Evolutionary conservation across 768 basidiomycete species (phyloP).

Genomic region (Naematelia encephala): DNA sequence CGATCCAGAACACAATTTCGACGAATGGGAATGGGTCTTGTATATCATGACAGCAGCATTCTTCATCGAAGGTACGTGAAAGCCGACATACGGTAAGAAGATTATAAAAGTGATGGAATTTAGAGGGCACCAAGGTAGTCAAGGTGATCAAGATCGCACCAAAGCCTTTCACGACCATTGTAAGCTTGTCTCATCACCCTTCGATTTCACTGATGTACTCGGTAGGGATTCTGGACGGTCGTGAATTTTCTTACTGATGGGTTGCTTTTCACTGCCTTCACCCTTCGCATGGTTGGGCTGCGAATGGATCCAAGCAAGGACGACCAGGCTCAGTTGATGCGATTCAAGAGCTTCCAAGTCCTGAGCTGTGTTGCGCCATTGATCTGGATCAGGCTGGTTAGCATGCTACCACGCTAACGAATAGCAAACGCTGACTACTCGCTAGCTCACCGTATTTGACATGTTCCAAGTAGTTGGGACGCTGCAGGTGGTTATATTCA

Average conservation of each 20-base stretch:
- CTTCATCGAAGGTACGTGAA: constrained; percentile 68
- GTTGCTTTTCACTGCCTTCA: constrained; percentile 70
- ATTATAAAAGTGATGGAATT: constrained; percentile 5
- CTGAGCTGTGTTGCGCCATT: constrained; percentile 83
- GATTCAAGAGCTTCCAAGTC: constrained; percentile 75
- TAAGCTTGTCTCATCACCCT: constrained; percentile 53
- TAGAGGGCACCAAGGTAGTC: constrained; percentile 53
- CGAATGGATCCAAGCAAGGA: constrained; percentile 48
- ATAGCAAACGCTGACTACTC: background rate
- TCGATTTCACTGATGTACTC: constrained; percentile 40
- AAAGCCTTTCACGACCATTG: constrained; percentile 57
- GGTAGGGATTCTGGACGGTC: constrained; percentile 38
- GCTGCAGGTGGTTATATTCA: constrained; percentile 86
- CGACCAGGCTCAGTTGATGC: constrained; percentile 48
- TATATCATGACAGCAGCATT: constrained; percentile 78
- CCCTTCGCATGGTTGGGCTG: constrained; percentile 64
- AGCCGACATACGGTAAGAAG: background rate
- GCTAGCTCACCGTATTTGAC: constrained; percentile 48
- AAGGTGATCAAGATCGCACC: constrained; percentile 71
- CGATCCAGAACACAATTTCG: constrained; percentile 61
- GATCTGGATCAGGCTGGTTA: constrained; percentile 61
- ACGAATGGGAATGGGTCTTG: constrained; percentile 73
- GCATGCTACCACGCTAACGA: background rate
- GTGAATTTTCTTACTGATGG: constrained; percentile 70
- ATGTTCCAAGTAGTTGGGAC: constrained; percentile 62